These are phyloP conservation scores for Hypoxylon sp. DNA, from an alignment of 2,329 filamentous ascomycete genomes.

Conservation along the genomic window DNA sequence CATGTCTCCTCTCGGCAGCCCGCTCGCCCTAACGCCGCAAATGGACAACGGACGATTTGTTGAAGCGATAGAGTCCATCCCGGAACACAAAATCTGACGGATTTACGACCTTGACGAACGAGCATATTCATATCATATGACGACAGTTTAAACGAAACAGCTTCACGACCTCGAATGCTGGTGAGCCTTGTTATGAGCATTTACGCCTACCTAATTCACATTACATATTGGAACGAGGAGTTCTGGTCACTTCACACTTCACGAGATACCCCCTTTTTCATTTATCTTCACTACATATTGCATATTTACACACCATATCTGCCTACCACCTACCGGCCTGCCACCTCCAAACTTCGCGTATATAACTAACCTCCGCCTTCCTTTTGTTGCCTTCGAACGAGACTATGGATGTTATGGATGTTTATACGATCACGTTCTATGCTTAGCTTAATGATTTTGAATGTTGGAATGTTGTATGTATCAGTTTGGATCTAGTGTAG, in stretches of 20 bases:
- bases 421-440: conserved; percentile 18
- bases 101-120: conserved; percentile 37
- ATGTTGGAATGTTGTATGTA: conserved; percentile 38
- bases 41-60: conserved; percentile 38
- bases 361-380: conserved; percentile 25
- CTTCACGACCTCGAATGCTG: conserved; percentile 26
- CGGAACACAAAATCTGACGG: conserved; percentile 33
- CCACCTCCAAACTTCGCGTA: conserved; percentile 14
- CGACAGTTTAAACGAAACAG: conserved; percentile 27
- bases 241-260: conserved; percentile 40
- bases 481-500: conserved; percentile 34
- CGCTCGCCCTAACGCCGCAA: conserved; percentile 36
- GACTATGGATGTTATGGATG: conserved; percentile 37
- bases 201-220: conserved; percentile 34
- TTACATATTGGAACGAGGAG: conserved; percentile 36
- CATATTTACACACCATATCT: background rate
- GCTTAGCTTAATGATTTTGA: conserved; percentile 20
- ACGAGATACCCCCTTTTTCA: conserved; percentile 50
- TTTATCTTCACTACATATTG: conserved; percentile 35
- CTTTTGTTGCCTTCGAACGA: conserved; percentile 31
- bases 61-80: conserved; percentile 32
- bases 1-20: conserved; percentile 50
- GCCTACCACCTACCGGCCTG: background rate
- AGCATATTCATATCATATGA: conserved; percentile 20
- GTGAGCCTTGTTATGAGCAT: conserved; percentile 38